These are phyloP conservation scores for Zymoseptoria brevis DNA, from an alignment of 2,329 filamentous ascomycete genomes.

Conservation along the genomic window DNA sequence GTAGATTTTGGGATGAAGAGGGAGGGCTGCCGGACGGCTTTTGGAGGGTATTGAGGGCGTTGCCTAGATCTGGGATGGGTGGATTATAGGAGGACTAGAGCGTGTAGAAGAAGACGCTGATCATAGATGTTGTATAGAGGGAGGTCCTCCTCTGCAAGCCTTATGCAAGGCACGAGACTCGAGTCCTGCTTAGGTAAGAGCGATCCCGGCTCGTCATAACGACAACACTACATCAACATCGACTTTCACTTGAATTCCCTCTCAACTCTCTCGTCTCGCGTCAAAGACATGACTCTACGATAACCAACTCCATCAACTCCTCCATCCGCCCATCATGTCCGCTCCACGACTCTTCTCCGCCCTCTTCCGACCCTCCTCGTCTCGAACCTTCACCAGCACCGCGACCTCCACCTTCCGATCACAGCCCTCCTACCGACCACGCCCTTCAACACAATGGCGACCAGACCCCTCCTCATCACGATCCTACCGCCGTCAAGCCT, in stretches of 20 bases:
- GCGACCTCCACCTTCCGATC: background rate
- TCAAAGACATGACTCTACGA: background rate
- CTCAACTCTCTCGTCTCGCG: background rate
- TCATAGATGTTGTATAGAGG: too few species aligned
- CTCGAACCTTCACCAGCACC: background rate
- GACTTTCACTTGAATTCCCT: background rate
- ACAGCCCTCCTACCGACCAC: background rate
- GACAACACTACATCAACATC: background rate
- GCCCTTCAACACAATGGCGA: conserved; percentile 6
- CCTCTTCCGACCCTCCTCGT: background rate
- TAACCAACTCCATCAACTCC: background rate
- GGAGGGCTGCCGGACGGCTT: background rate
- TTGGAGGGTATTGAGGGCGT: background rate
- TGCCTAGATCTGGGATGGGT: too few species aligned
- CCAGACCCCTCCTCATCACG: background rate
- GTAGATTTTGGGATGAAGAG: background rate
- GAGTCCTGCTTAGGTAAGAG: background rate
- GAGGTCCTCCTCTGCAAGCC: too few species aligned
- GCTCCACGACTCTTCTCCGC: background rate
- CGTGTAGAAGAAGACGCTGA: too few species aligned
- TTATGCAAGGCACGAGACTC: too few species aligned
- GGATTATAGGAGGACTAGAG: too few species aligned
- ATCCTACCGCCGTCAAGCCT: conserved; percentile 20
- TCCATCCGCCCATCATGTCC: background rate
- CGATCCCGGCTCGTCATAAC: too few species aligned